Base-by-base conservation (phyloP, 2,329 filamentous ascomycete genomes). In the Exserohilum rostratum region DNA sequence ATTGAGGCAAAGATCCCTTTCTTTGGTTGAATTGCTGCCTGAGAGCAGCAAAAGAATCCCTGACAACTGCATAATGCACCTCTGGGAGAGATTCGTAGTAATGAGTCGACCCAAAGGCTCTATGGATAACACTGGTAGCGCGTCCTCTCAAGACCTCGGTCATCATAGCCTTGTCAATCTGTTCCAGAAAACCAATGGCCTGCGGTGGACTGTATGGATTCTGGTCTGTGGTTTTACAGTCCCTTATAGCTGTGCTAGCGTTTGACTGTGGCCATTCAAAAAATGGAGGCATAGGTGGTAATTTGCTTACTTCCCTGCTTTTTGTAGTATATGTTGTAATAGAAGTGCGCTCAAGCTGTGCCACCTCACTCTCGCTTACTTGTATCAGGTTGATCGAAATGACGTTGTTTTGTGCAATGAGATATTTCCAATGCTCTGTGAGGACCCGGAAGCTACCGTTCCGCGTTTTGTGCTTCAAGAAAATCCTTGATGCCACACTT, bases 1-100 rank as follows among this genome's bases (percentile, higher is more conserved):
- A 10, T 9, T 33, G 7, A 6, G 44, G 31, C 3, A 29, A 13
- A 2, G 11, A 9, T 13, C 31, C 9, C 29, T 10, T 33, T 17
- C 25, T 20, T 29, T 13, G 27, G 11, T 48, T 33, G 2, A 11
- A 38, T 31, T 22, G 35, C 25, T 13, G 20, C 1, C 33, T 17
- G 2, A 66, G 37, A 7, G 43, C 38, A 13, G 27, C 9, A 6
- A 66, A 44, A 0, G 20, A 42, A 1, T 35, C 34, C 6, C 45
- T 31, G 1, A 64, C 35, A 3, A 63, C 17, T 9, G 59, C 55
- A 10, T 53, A 33, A 1, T 47, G 56, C 6, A 46, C 25, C 34
- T 73, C 64, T 10, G 55, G 52, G 3, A 71, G 59, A 2, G 52
- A 48, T 46, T 62, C 53, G 37, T 73, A 73, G 42, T 65, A 71